These are phyloP conservation scores for Thymus mandschuricus DNA, from an alignment of 257 asterid genomes.

Conservation along the genomic window DNA sequence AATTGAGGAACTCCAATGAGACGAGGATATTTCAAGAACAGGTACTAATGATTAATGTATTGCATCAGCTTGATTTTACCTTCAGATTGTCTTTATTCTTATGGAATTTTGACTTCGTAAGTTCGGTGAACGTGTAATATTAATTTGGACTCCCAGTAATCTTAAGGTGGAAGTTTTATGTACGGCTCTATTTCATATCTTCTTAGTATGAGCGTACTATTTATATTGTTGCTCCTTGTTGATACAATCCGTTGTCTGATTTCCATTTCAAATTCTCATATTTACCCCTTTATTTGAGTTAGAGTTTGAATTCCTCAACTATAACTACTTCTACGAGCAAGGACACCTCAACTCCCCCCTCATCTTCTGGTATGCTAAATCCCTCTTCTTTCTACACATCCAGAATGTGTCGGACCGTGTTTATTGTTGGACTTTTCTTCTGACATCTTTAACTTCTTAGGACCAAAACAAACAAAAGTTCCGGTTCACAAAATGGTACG, in stretches of 20 bases:
- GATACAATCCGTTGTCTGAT: conserved; percentile 22
- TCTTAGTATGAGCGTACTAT: neutral
- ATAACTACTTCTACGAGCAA: conserved; percentile 44
- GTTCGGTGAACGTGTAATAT: neutral
- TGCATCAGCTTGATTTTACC: conserved; percentile 20
- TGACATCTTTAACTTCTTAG: conserved; percentile 46
- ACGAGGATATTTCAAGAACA: conserved; percentile 88
- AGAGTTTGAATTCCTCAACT: conserved; percentile 62
- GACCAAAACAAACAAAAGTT: conserved; percentile 68
- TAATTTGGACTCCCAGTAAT: conserved; percentile 1
- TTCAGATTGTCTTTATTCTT: conserved; percentile 3
- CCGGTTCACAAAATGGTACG: conserved; percentile 94
- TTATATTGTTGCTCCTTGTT: conserved; percentile 4
- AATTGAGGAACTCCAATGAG: conserved; percentile 82
- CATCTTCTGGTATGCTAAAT: conserved; percentile 54
- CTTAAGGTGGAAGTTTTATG: neutral
- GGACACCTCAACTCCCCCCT: conserved; percentile 51
- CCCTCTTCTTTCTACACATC: conserved; percentile 15
- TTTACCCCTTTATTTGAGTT: conserved; percentile 20
- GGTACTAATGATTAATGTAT: conserved; percentile 49
- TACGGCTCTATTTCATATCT: conserved; percentile 2
- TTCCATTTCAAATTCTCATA: conserved; percentile 27
- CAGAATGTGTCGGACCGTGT: conserved; percentile 25
- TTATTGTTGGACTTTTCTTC: conserved; percentile 30
- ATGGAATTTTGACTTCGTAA: conserved; percentile 1